phyloP scores from a whole-genome alignment of 129 eudicot species.

The Erigeron canadensis region DNA sequence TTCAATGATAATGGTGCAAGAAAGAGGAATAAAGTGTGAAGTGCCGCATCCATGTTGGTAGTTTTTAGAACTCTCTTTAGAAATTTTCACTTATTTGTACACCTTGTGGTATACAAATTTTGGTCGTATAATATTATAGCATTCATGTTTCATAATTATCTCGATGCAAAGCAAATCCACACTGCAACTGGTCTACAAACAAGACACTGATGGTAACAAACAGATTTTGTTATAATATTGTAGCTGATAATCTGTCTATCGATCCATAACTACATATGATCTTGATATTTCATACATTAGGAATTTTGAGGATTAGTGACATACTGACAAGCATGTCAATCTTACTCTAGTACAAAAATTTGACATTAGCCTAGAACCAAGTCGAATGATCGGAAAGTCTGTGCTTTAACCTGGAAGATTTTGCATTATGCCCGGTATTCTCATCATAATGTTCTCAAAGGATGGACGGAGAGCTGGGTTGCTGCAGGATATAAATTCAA shows the following conservation, averaged over 20 bases:
- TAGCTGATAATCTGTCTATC: background rate
- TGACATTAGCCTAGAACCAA: background rate
- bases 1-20: too few species aligned
- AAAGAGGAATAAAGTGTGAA: too few species aligned
- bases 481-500: slow-evolving; percentile 36
- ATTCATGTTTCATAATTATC: background rate
- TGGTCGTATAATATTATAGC: too few species aligned
- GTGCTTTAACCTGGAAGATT: slow-evolving; percentile 25
- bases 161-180: slow-evolving; percentile 12
- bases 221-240: background rate
- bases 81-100: too few species aligned
- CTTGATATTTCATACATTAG: background rate
- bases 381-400: background rate
- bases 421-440: slow-evolving; percentile 46
- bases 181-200: background rate
- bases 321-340: slow-evolving; percentile 2
- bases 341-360: slow-evolving; percentile 3
- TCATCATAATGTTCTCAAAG: slow-evolving; percentile 51
- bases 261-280: background rate
- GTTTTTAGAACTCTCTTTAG: too few species aligned
- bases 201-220: background rate
- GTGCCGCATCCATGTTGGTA: too few species aligned
- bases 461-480: slow-evolving; percentile 69
- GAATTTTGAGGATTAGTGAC: background rate
- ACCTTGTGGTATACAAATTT: too few species aligned